These are phyloP conservation scores for Ascochyta koolunga DNA, from an alignment of 2,329 filamentous ascomycete species.

Conservation along the genomic window DNA sequence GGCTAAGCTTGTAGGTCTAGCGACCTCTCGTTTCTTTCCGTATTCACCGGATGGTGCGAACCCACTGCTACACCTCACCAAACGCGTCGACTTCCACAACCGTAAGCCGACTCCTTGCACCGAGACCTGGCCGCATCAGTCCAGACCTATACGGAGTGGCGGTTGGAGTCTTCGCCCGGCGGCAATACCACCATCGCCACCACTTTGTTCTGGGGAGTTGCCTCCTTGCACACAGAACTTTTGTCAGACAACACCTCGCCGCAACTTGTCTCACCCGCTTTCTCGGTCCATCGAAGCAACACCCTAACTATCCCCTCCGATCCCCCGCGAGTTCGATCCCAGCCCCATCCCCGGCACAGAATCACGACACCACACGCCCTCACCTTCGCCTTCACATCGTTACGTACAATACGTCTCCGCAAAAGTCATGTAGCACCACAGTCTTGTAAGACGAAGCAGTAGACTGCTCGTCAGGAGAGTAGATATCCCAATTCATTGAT, in stretches of 20 bases:
- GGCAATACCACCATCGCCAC: background rate
- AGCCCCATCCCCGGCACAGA: conserved; percentile 18
- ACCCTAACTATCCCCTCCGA: conserved; percentile 5
- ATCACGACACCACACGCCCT: conserved; percentile 18
- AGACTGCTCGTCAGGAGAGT: conserved; percentile 33
- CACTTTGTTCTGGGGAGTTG: background rate
- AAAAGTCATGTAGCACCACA: conserved; percentile 42
- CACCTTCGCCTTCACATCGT: conserved; percentile 21
- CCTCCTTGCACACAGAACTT: background rate
- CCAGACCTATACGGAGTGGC: background rate
- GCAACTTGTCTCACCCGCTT: background rate
- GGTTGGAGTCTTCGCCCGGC: background rate
- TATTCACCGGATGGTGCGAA: background rate
- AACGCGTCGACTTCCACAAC: background rate
- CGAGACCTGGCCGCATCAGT: background rate
- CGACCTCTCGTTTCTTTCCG: background rate
- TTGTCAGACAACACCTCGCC: background rate
- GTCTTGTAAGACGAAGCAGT: conserved; percentile 36
- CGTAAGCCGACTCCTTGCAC: background rate
- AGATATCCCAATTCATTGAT: conserved; percentile 30
- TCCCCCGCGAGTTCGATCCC: conserved; percentile 14
- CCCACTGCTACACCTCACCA: background rate
- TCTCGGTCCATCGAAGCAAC: conserved; percentile 3
- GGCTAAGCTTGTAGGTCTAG: conserved; percentile 21
- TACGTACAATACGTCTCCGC: conserved; percentile 37